Conservation (phyloP, 306 rosid genomes). For the Betula pendula region DNA sequence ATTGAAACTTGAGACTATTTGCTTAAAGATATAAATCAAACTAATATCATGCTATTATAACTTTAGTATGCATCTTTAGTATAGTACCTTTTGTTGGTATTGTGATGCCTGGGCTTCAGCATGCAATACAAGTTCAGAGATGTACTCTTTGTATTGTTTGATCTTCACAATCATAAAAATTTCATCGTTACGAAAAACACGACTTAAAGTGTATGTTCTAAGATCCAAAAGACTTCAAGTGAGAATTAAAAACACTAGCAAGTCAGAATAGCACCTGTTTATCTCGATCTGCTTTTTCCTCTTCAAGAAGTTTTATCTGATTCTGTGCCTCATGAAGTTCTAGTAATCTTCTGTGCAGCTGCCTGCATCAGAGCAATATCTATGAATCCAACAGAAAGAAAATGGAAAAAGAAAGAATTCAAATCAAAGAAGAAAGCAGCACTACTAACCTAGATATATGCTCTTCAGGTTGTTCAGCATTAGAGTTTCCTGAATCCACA, state of each 20-base stretch:
- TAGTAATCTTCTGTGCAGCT: slow-evolving; percentile 36
- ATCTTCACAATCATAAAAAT: slow-evolving; percentile 57
- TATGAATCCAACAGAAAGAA: slow-evolving; percentile 20
- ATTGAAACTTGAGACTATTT: neutral
- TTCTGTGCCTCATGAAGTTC: slow-evolving; percentile 68
- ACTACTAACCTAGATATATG: slow-evolving; percentile 57
- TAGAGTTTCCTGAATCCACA: slow-evolving; percentile 45
- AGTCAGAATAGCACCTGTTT: slow-evolving; percentile 58
- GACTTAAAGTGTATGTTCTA: slow-evolving; percentile 2
- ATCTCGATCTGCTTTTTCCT: slow-evolving; percentile 67
- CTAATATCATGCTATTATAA: neutral
- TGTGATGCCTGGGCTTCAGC: slow-evolving; percentile 91
- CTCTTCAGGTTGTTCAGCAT: slow-evolving; percentile 46
- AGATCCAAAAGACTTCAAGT: slow-evolving; percentile 10
- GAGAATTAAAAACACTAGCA: slow-evolving; percentile 6
- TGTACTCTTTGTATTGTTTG: slow-evolving; percentile 74
- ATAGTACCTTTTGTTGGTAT: slow-evolving; percentile 87
- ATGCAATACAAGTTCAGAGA: slow-evolving; percentile 81
- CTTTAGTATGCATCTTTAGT: slow-evolving; percentile 5
- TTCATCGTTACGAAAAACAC: slow-evolving; percentile 8
- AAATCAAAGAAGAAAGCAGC: slow-evolving; percentile 32
- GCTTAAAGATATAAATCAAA: neutral
- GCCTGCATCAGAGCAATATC: slow-evolving; percentile 46
- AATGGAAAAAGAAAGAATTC: slow-evolving; percentile 5
- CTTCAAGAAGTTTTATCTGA: slow-evolving; percentile 75